Evolutionary conservation across 768 basidiomycete species (phyloP), one percentile per base, ranked within the genome.

Genomic region (Pisolithus sp.): DNA sequence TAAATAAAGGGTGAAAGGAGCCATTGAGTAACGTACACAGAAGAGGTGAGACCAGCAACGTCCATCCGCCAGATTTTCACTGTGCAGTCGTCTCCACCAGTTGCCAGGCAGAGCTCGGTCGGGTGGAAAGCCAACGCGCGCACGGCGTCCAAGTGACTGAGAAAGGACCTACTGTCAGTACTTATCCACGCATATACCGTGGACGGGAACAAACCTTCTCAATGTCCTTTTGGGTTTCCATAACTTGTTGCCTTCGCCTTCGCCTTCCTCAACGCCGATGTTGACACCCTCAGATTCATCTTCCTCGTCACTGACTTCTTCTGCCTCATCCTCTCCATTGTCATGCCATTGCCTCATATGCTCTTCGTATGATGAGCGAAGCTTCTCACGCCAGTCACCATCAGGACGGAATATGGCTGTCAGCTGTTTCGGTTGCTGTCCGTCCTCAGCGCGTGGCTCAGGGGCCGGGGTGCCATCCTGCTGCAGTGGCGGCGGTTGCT

Each of bases 31-130:
- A 81, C 90, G 65, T 72, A 93, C 91, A 79, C 78, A 51, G 83
- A 82, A 40, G 86, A 86, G 28, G 89, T 77, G 53, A 93, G 73
- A 58, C 80, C 76, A 38, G 82, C 73, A 15, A 86, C 78, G 57
- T 95, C 90, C 73, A 92, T 80, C 51, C 90, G 79, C 96, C 96
- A 99, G 48, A 97, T 80, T 68, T 99, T 99, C 50, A 98, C 85
- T 7, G 92, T 93, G 65, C 82, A 89, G 64, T 99, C 96, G 64
- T 97, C 95, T 26, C 93, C 91, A 21, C 87, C 96, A 43, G 88
- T 92, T n/a, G 89, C 93, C 49, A 98, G 72, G 61, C 85, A 85
- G 41, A 92, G 70, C 57, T 91, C 89, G 34, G 74, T 85, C 2
- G 89, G 89, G 62, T 93, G 90, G 78, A 96, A 95, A 0, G 89